A percentile compares a stretch with the other conserved stretches of the same genome.
phyloP scores from a whole-genome alignment of 2,329 filamentous ascomycete genomes.

The Esteya vermicola region DNA sequence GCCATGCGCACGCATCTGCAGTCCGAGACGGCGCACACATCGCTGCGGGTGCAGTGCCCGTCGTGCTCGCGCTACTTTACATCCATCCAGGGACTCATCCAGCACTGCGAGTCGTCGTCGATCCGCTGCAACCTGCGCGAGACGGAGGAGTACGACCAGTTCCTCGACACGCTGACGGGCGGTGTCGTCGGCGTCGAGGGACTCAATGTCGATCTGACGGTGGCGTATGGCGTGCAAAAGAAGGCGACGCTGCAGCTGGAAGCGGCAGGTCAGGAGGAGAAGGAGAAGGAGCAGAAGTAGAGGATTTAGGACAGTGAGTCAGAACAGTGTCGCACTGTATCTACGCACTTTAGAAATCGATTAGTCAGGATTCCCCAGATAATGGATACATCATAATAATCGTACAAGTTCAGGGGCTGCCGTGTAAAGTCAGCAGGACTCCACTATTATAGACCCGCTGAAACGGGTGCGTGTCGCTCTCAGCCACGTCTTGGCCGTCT shows the following conservation, averaged over 20 bases:
- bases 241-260: constrained; percentile 4
- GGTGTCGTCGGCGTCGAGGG: constrained; percentile 22
- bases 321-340: too few relatives aligned
- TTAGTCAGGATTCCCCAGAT: too few relatives aligned
- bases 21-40: constrained; percentile 23
- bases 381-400: too few relatives aligned
- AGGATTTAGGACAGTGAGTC: too few relatives aligned
- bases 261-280: not conserved
- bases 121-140: constrained; percentile 27
- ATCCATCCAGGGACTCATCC: constrained; percentile 26
- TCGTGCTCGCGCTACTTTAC: constrained; percentile 27
- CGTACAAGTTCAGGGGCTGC: constrained; percentile 1
- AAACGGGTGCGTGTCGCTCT: not conserved
- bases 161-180: constrained; percentile 24
- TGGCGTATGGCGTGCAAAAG: constrained; percentile 17
- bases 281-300: too few relatives aligned
- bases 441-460: not conserved
- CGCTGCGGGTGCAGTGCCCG: constrained; percentile 25
- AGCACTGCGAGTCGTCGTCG: constrained; percentile 32
- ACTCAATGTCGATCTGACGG: constrained; percentile 18
- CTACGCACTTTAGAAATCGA: too few relatives aligned
- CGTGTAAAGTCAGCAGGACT: too few relatives aligned
- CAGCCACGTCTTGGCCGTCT: not conserved
- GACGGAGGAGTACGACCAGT: constrained; percentile 21
- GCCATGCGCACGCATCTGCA: constrained; percentile 28